Base-by-base conservation (phyloP, 2,329 filamentous ascomycete species). In the Coniosporium tulheliwenetii region DNA sequence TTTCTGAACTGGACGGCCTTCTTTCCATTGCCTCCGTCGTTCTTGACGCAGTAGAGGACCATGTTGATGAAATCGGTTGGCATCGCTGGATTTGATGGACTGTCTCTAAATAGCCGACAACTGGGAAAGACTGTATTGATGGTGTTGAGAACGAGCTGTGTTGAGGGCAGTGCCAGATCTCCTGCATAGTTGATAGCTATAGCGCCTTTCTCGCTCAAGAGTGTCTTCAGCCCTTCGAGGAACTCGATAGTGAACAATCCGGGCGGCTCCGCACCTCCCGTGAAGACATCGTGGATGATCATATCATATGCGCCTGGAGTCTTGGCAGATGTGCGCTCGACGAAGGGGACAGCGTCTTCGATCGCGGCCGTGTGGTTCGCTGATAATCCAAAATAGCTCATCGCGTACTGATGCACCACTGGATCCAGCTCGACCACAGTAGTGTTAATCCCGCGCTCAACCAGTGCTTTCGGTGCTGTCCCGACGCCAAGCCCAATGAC, bases 161-260 rank as follows among this genome's bases (percentile, higher is more conserved):
- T 81, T 0, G 85, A 75, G 2, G 83, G 81, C 19, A 89, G 71
- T 12, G 71, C 64, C 41, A 96, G 72, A 58, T 96, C 87, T 39
- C 87, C 91, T 5, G 91, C 91, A 58, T 95, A 98, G 65, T 96
- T 98, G 58, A 98, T 91, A 5, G 87, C 89, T 51, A 95, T 80
- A 10, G 84, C 79, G 35, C 91, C 91, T 39, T 84, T 73, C 0
- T 79, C 74, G 47, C 77, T 82, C 37, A 98, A 68, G 5, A 96
- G 70, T 4, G 70, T 58, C 47, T 75, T 65, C 1, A 98, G 67
- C 5, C 80, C 76, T 40, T 72, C 61, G 36, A 98, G 63, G 52
- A 98, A 96, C 50, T 91, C 81, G 5, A 78, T 59, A 0, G 87
- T 96, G 61, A 98, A 98, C 7, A 98, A 74, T 7, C 79, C 69